Evolutionary conservation across 2,329 filamentous ascomycete species (phyloP).

Genomic region (Pseudogymnoascus sp.): DNA sequence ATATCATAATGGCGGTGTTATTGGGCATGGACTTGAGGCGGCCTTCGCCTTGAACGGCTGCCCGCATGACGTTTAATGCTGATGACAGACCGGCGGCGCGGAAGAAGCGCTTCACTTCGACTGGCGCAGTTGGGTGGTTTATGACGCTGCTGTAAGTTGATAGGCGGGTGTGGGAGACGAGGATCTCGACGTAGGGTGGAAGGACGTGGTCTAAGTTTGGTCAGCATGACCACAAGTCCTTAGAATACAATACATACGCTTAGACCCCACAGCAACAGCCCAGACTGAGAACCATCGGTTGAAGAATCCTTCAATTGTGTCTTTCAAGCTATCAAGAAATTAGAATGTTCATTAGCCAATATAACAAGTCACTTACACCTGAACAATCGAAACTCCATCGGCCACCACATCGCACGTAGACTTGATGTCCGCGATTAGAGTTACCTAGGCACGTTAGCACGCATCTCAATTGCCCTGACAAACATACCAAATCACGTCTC

Average conservation of each 20-base stretch:
- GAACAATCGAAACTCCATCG: slow-evolving; percentile 44
- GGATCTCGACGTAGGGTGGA: slow-evolving; percentile 66
- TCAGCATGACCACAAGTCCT: not conserved
- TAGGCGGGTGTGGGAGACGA: slow-evolving; percentile 62
- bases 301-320: slow-evolving; percentile 57
- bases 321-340: slow-evolving; percentile 37
- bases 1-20: slow-evolving; percentile 72
- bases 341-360: slow-evolving; percentile 11
- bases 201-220: slow-evolving; percentile 40
- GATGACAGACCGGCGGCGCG: slow-evolving; percentile 62
- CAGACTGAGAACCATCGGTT: slow-evolving; percentile 56
- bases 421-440: slow-evolving; percentile 48
- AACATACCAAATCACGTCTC: slow-evolving; percentile 52
- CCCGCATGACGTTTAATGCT: slow-evolving; percentile 65
- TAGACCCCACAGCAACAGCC: slow-evolving; percentile 47
- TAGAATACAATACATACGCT: slow-evolving; percentile 31
- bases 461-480: not conserved
- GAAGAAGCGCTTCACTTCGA: slow-evolving; percentile 65
- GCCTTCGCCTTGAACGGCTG: slow-evolving; percentile 61
- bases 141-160: slow-evolving; percentile 70
- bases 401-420: slow-evolving; percentile 51
- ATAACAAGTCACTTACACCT: slow-evolving; percentile 34
- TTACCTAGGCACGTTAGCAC: slow-evolving; percentile 33
- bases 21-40: slow-evolving; percentile 69
- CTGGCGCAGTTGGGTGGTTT: slow-evolving; percentile 62